Percentiles rank a stretch among this genome's conserved stretches.
Evolutionary conservation across 2,329 filamentous ascomycete genomes (phyloP).

Genomic region (Pseudocercospora musae): DNA sequence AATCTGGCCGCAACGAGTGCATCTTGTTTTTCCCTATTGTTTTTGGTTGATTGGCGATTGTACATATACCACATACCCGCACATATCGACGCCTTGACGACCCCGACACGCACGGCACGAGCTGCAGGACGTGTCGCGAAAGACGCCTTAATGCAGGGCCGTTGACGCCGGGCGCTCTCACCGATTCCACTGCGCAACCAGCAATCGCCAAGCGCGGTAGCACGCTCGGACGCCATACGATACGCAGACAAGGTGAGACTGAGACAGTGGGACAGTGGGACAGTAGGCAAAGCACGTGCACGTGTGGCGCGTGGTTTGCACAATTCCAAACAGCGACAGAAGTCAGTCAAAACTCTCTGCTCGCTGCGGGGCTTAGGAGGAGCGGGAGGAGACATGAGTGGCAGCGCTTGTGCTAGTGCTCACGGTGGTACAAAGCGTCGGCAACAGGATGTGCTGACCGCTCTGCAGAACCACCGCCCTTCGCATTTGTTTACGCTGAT

Average conservation of each 20-base stretch:
- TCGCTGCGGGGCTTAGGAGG: neutral
- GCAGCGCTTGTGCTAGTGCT: neutral
- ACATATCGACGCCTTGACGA: neutral
- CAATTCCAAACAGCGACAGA: neutral
- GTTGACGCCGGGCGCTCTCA: neutral
- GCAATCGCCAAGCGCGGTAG: neutral
- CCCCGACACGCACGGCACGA: neutral
- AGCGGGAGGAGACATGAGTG: neutral
- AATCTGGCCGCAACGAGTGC: neutral
- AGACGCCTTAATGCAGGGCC: neutral
- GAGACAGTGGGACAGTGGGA: neutral
- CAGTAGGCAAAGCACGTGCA: neutral
- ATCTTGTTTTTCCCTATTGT: neutral
- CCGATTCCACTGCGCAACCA: neutral
- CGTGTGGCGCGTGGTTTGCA: neutral
- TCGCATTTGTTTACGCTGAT: slow-evolving; percentile 8
- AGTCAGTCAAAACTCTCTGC: neutral
- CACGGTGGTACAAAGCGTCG: neutral
- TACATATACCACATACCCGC: neutral
- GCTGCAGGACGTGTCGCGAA: neutral
- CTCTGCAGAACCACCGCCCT: slow-evolving; percentile 9
- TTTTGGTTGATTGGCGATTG: neutral
- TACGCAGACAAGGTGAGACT: neutral
- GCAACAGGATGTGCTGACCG: slow-evolving; percentile 2
- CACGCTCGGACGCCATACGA: neutral